Evolutionary conservation across 108 stramenopile genomes (phyloP).

Genomic region (Nitzschia sp.): DNA sequence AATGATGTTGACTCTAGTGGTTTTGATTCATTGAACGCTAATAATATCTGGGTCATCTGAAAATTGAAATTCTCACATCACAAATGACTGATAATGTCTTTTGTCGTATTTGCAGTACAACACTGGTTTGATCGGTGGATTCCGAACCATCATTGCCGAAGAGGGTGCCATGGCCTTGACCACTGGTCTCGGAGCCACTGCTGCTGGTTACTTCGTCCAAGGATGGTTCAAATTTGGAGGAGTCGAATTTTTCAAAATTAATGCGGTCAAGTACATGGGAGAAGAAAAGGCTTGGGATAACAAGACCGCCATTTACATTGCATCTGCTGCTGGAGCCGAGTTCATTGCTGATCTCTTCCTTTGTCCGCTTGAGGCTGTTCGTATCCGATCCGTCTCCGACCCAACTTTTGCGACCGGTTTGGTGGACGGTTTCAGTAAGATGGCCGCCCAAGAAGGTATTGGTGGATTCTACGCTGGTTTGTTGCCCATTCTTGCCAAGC

Average conservation of each 20-base stretch:
- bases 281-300: conserved; percentile 94
- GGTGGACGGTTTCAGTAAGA: conserved; percentile 86
- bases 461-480: conserved; percentile 97
- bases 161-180: conserved; percentile 95
- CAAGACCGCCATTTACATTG: conserved; percentile 94
- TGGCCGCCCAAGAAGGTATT: conserved; percentile 84
- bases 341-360: conserved; percentile 98
- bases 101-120: conserved; percentile 68
- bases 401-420: conserved; percentile 92
- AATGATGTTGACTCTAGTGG: too few species aligned
- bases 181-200: conserved; percentile 97
- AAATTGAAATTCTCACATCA: too few species aligned
- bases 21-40: too few species aligned
- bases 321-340: conserved; percentile 91
- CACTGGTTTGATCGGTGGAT: conserved; percentile 90
- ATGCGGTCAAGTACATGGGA: conserved; percentile 80
- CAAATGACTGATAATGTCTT: not conserved
- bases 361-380: conserved; percentile 97
- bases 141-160: conserved; percentile 85
- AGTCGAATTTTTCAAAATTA: conserved; percentile 97
- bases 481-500: conserved; percentile 95
- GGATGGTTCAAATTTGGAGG: conserved; percentile 99
- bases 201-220: conserved; percentile 96
- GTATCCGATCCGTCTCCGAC: conserved; percentile 96
- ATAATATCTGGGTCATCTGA: too few species aligned